Evolutionary conservation across 2,329 filamentous ascomycete species (phyloP).

Genomic region (Fusarium transvaalense): DNA sequence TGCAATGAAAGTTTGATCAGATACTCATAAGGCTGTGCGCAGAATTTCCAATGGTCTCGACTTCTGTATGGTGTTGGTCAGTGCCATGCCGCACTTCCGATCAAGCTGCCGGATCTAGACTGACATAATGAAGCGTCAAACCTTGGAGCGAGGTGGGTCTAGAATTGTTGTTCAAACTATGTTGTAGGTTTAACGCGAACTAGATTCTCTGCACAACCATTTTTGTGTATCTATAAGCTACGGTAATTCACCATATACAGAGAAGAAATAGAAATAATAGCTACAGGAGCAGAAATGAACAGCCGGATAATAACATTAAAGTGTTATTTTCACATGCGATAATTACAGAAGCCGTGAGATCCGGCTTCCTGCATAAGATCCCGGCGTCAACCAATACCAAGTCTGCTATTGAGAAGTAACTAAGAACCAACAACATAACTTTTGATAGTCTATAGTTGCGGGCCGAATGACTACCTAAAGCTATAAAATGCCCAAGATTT

Average conservation of each 20-base stretch:
- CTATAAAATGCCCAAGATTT: background rate
- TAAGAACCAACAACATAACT: background rate
- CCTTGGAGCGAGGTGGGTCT: background rate
- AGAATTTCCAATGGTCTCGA: background rate
- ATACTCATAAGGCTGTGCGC: background rate
- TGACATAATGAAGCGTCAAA: background rate
- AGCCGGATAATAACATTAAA: rapidly evolving
- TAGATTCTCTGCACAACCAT: background rate
- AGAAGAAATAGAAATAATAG: background rate
- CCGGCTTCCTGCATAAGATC: background rate
- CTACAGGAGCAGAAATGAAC: background rate
- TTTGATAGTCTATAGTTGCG: background rate
- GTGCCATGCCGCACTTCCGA: background rate
- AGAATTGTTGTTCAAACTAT: too few relatives aligned
- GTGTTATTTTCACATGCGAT: background rate
- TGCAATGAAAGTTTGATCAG: background rate
- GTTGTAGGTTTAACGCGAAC: background rate
- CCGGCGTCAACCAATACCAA: background rate
- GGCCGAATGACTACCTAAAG: background rate
- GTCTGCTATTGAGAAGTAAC: too few relatives aligned
- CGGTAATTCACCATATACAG: background rate
- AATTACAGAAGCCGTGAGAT: background rate
- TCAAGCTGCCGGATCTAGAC: background rate
- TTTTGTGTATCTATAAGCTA: too few relatives aligned
- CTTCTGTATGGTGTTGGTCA: background rate